Evolutionary conservation across 2,329 filamentous ascomycete species (phyloP).

Genomic region (Monosporascus sp.): DNA sequence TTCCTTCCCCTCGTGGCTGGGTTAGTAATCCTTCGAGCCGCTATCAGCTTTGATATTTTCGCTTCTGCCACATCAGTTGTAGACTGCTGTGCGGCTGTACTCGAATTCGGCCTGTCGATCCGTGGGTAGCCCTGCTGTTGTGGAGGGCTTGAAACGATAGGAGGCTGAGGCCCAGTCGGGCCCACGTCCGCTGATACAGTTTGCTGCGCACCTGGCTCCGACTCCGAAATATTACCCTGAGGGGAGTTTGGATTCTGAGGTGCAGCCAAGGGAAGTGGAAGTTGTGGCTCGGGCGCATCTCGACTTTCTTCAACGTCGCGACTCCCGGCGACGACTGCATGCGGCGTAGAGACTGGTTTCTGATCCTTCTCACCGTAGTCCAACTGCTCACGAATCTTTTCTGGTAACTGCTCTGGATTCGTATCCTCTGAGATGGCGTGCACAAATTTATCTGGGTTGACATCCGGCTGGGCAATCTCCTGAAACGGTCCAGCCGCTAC

Average conservation of each 20-base stretch:
- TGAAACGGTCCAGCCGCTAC: no score
- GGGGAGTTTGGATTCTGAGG: neutral
- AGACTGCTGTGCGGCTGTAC: neutral
- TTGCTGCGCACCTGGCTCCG: neutral
- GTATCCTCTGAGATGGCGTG: no score
- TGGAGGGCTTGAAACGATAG: neutral
- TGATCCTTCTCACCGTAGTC: no score
- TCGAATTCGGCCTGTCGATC: neutral
- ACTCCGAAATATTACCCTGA: no score
- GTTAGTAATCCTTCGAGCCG: conserved; percentile 29
- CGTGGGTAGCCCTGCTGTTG: neutral
- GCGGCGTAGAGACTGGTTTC: no score
- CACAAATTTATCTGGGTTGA: no score
- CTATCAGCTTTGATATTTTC: conserved; percentile 2
- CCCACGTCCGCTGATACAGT: neutral
- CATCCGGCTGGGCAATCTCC: no score
- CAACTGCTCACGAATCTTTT: no score
- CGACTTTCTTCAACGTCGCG: neutral
- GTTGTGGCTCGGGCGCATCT: neutral
- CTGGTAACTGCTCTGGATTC: no score
- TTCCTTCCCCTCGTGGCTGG: conserved; percentile 49
- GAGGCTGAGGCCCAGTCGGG: neutral
- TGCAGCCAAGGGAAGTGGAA: neutral
- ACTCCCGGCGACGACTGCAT: no score
- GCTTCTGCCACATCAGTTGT: neutral